These are phyloP conservation scores for Penicillium sp. DNA, from an alignment of 2,329 filamentous ascomycete species.

Conservation along the genomic window DNA sequence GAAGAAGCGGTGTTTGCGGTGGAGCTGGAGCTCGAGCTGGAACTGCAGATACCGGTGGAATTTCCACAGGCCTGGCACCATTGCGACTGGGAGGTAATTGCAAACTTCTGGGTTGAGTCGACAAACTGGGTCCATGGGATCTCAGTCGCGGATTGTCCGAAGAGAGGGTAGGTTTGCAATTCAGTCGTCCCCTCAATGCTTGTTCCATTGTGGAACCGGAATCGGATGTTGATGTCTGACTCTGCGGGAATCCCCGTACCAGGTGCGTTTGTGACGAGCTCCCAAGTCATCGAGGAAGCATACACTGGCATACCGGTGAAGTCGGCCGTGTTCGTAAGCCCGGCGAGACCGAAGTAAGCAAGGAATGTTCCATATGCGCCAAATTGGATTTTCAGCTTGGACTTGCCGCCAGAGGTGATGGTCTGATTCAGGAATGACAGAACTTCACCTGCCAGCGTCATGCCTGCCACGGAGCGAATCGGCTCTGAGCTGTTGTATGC, in stretches of 20 bases:
- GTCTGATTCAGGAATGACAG: constrained; percentile 51
- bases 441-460: constrained; percentile 68
- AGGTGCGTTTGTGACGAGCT: constrained; percentile 62
- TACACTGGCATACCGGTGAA: constrained; percentile 80
- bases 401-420: constrained; percentile 40
- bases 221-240: constrained; percentile 60
- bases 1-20: constrained; percentile 23
- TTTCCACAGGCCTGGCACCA: constrained; percentile 80
- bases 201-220: constrained; percentile 64
- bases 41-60: constrained; percentile 58
- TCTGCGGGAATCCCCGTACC: constrained; percentile 44
- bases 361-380: constrained; percentile 64
- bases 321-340: constrained; percentile 56
- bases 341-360: constrained; percentile 64
- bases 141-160: constrained; percentile 59
- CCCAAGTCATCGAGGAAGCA: constrained; percentile 77
- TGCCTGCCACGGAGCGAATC: constrained; percentile 57
- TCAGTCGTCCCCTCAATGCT: constrained; percentile 51
- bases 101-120: constrained; percentile 65
- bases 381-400: constrained; percentile 58
- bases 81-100: constrained; percentile 64
- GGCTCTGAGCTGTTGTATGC: constrained; percentile 69
- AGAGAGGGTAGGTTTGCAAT: constrained; percentile 62
- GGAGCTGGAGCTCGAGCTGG: constrained; percentile 27
- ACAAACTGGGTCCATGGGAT: constrained; percentile 74